Base-by-base conservation (phyloP, 805 yeast species). In the Yarrowia sp. region DNA sequence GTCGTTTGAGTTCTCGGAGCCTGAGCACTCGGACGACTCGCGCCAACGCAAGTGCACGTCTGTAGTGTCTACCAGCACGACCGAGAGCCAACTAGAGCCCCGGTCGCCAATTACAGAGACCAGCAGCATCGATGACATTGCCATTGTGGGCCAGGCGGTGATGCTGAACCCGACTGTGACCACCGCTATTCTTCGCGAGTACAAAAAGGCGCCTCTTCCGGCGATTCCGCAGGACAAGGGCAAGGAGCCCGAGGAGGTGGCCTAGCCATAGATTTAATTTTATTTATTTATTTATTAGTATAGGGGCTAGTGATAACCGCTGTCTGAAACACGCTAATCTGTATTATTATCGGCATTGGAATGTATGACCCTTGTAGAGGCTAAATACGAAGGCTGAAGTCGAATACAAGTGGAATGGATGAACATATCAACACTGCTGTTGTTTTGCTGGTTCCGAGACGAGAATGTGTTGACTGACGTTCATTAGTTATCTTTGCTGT, bases 1-100 rank as follows among this genome's bases (percentile, higher is more conserved):
- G 4, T 32, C 58, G 29, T 46, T 46, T 21, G 53, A 44, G 16
- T 44, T 44, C 16, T 44, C 51, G 8, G 51, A 44, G 33, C 27
- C 18, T n/a, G 53, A 46, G 18, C 36, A 29, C 12, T 19, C 25
- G 14, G 25, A 19, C 18, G 21, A 35, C 33, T 29, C 35, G 9
- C 31, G 58, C 1, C 33, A 18, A 18, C 35, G 21, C 1, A 33
- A 33, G 12, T 35, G 58, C 41, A 51, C 58, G 10, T 51, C 58
- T 1, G 36, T 35, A 4, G 41, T 32, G 3, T 51, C 58, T 4
- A 51, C 41, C 4, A 24, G 38, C 31, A 29, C 58, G 13, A 24
- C 41, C 31, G 58, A 33, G 32, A 33, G 42, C 19, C 58, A 51
- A 29, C 18, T 33, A 2, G 58, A 51, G 42, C 58, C 58, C 24